A percentile compares a stretch with the other conserved stretches of the same genome.
Evolutionary conservation across 495 filamentous ascomycete genomes (phyloP).

Genomic region (Aspergillus carlsbadensis): DNA sequence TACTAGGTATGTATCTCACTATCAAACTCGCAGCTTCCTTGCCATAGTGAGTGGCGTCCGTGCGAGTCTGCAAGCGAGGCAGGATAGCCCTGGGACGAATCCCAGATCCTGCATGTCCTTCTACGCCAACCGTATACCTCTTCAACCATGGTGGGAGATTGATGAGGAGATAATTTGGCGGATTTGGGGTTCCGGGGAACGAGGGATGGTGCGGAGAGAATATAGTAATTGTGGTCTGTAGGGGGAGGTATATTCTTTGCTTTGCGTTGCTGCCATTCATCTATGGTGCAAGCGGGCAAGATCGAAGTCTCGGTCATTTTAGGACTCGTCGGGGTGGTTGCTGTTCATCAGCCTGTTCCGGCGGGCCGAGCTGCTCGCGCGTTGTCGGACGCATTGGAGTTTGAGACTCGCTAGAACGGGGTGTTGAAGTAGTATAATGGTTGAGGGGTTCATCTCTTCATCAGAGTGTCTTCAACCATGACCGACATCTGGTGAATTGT

Average conservation of each 20-base stretch:
- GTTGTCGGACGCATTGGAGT: too few species aligned
- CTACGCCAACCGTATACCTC: constrained; percentile 54
- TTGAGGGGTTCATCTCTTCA: too few species aligned
- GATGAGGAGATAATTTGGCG: constrained; percentile 54
- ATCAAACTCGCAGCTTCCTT: constrained; percentile 49
- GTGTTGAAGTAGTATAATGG: too few species aligned
- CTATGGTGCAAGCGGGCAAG: constrained; percentile 40
- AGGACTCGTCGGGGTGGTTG: too few species aligned
- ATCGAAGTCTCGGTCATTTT: constrained; percentile 16
- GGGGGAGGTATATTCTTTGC: constrained; percentile 30
- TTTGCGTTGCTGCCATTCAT: constrained; percentile 30
- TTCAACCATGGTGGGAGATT: constrained; percentile 46
- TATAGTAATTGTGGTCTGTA: constrained; percentile 18
- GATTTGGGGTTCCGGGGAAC: background rate
- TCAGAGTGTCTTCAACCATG: too few species aligned
- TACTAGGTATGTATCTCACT: constrained; percentile 46
- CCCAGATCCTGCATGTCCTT: constrained; percentile 34
- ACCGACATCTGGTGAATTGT: too few species aligned
- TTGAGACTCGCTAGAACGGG: too few species aligned
- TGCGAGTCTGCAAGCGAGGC: constrained; percentile 54
- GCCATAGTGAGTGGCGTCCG: constrained; percentile 30
- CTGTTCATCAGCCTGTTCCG: too few species aligned
- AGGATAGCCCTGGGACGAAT: constrained; percentile 24
- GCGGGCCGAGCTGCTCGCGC: too few species aligned
- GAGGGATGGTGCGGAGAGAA: background rate